Conservation (phyloP, 352 stramenopile genomes). For the Blastocystis sp. region DNA sequence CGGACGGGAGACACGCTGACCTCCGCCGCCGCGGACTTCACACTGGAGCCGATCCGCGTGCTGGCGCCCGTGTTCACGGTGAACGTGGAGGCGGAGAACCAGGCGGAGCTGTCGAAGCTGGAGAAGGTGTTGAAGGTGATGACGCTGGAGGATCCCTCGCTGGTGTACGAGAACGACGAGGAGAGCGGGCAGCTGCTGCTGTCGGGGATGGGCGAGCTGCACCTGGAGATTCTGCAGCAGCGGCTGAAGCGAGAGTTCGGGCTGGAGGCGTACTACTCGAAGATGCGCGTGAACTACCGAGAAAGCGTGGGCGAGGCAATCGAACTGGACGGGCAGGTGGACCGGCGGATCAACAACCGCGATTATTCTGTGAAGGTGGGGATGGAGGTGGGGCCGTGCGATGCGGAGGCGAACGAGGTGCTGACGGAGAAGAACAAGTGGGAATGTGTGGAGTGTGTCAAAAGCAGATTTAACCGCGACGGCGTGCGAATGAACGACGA, state of each 20-base stretch:
- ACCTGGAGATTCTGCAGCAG: conserved; percentile 96
- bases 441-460: background rate
- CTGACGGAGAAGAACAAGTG: conserved; percentile 19
- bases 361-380: conserved; percentile 1
- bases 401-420: conserved; percentile 36
- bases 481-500: background rate
- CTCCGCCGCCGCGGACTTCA: conserved; percentile 72
- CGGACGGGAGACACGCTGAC: conserved; percentile 79
- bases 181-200: conserved; percentile 97
- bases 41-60: conserved; percentile 6
- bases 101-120: conserved; percentile 50
- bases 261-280: conserved; percentile 77
- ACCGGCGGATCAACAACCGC: background rate
- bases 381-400: background rate
- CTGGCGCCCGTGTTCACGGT: conserved; percentile 58
- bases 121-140: conserved; percentile 49
- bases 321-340: background rate
- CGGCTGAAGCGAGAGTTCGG: conserved; percentile 95
- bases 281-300: conserved; percentile 67
- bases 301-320: conserved; percentile 32
- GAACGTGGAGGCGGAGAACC: conserved; percentile 62
- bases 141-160: conserved; percentile 93
- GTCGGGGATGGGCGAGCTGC: conserved; percentile 94
- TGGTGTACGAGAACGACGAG: conserved; percentile 83
- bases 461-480: background rate